These are phyloP conservation scores for Suillus subaureus DNA, from an alignment of 768 basidiomycete species.

Conservation along the genomic window DNA sequence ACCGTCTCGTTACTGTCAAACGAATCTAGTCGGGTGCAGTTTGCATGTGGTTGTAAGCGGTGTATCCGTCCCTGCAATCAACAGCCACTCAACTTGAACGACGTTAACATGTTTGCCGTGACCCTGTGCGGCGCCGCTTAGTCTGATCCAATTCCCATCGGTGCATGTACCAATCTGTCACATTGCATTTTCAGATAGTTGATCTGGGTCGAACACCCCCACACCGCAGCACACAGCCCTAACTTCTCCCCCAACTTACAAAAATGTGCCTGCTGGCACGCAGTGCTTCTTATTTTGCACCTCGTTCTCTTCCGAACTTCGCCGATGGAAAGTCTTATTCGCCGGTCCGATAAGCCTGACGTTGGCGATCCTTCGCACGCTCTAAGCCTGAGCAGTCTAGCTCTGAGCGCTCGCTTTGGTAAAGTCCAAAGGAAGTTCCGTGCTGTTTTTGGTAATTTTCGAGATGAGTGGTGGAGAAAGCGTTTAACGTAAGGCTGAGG, in stretches of 20 bases:
- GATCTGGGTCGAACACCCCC: background rate
- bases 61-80: conserved; percentile 13
- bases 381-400: too few species aligned
- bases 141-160: background rate
- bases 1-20: conserved; percentile 9
- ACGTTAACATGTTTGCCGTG: conserved; percentile 8
- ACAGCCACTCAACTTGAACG: conserved; percentile 7
- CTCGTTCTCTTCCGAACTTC: background rate
- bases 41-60: conserved; percentile 6
- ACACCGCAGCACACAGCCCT: conserved; percentile 5
- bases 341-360: conserved; percentile 13
- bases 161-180: background rate
- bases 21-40: conserved; percentile 11
- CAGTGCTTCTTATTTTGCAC: background rate
- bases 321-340: conserved; percentile 1
- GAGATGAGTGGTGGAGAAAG: background rate
- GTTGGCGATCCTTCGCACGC: conserved; percentile 13
- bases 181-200: background rate
- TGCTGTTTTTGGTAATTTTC: background rate
- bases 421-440: background rate
- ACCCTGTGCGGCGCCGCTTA: conserved; percentile 8
- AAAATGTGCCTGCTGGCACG: conserved; percentile 1
- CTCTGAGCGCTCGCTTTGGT: background rate
- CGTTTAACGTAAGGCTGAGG: background rate
- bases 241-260: conserved; percentile 1